Percentiles rank a stretch among this genome's conserved stretches.
phyloP scores from a whole-genome alignment of 2,329 filamentous ascomycete genomes.

The Exophiala phaeomuriformis region DNA sequence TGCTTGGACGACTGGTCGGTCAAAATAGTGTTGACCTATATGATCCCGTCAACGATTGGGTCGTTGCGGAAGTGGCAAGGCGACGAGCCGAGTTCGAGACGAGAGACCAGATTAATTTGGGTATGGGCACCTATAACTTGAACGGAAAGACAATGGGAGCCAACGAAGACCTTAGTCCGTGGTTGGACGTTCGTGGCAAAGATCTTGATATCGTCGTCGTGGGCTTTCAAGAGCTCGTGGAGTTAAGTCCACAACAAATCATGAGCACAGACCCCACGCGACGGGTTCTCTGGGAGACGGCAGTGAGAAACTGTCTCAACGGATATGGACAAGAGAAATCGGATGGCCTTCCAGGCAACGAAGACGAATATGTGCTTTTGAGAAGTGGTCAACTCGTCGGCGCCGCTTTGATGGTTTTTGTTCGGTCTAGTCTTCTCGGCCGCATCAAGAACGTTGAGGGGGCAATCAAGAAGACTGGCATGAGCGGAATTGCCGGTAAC shows the following conservation, averaged over 20 bases:
- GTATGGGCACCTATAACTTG: slow-evolving; percentile 85
- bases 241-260: slow-evolving; percentile 93
- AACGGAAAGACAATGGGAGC: slow-evolving; percentile 79
- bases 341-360: slow-evolving; percentile 39
- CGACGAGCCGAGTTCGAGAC: slow-evolving; percentile 65
- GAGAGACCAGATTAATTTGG: slow-evolving; percentile 66
- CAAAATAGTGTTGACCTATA: slow-evolving; percentile 79
- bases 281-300: slow-evolving; percentile 77
- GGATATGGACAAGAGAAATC: slow-evolving; percentile 49
- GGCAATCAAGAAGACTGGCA: slow-evolving; percentile 79
- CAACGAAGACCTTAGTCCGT: slow-evolving; percentile 70
- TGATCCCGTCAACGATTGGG: slow-evolving; percentile 90
- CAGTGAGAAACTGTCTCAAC: slow-evolving; percentile 73
- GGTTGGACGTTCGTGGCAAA: slow-evolving; percentile 62
- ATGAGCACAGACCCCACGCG: slow-evolving; percentile 93
- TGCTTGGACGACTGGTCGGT: slow-evolving; percentile 76
- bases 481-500: slow-evolving; percentile 96
- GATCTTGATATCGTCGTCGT: slow-evolving; percentile 82
- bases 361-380: slow-evolving; percentile 78
- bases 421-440: slow-evolving; percentile 66
- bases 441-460: slow-evolving; percentile 96
- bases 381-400: slow-evolving; percentile 91
- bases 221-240: slow-evolving; percentile 97
- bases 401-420: slow-evolving; percentile 85
- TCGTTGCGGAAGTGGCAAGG: slow-evolving; percentile 66